Percentiles rank a stretch among this genome's conserved stretches.
These are phyloP conservation scores for Flaveria sonorensis DNA, from an alignment of 129 eudicot genomes.

Conservation along the genomic window DNA sequence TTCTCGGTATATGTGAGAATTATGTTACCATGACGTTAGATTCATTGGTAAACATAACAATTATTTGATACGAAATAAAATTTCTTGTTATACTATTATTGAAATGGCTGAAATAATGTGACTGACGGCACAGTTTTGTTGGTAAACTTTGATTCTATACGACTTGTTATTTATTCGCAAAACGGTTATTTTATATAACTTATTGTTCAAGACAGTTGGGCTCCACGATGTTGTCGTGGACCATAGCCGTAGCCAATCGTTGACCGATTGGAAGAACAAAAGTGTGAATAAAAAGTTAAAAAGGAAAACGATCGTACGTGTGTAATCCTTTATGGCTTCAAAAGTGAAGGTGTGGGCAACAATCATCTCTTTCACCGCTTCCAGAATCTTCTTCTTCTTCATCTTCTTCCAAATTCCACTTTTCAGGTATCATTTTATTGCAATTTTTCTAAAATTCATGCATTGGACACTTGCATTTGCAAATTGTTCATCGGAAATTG, in stretches of 20 bases:
- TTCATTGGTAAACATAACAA: no score
- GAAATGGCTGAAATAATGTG: no score
- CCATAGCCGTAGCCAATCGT: not conserved
- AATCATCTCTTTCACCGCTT: constrained; percentile 41
- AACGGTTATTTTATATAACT: constrained; percentile 13
- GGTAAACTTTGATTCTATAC: no score
- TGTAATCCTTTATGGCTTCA: constrained; percentile 44
- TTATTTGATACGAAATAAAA: no score
- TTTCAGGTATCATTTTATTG: constrained; percentile 49
- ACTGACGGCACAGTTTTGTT: no score
- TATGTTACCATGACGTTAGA: no score
- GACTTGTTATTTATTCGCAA: not conserved
- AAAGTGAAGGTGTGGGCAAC: constrained; percentile 41
- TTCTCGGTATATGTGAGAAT: no score
- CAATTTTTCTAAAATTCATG: not conserved
- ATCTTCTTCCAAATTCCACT: constrained; percentile 71
- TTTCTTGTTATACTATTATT: no score
- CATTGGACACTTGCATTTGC: constrained; percentile 4
- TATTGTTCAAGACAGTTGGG: constrained; percentile 1
- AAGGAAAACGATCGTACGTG: not conserved
- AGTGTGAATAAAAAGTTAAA: not conserved
- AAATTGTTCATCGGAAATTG: constrained; percentile 12
- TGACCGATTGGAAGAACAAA: constrained; percentile 13
- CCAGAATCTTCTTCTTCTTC: constrained; percentile 54
- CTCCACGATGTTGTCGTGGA: constrained; percentile 23